Evolutionary conservation across 2,329 filamentous ascomycete genomes (phyloP).

Genomic region (Dothistroma pini): DNA sequence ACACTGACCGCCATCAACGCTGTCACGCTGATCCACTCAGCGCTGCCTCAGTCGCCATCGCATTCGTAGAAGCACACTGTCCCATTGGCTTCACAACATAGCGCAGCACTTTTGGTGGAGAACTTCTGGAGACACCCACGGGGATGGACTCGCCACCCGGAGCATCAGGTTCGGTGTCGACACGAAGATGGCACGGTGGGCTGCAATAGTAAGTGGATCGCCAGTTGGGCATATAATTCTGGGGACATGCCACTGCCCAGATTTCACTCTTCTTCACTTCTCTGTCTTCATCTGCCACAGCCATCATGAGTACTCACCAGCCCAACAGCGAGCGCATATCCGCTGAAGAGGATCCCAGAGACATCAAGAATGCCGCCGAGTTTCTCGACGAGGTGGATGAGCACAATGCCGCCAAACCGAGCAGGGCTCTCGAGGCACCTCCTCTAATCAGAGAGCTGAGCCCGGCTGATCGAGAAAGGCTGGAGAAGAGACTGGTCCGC

Average conservation of each 20-base stretch:
- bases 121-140: neutral
- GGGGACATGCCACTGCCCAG: neutral
- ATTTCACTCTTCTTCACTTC: neutral
- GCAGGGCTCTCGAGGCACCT: slow-evolving; percentile 16
- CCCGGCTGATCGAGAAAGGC: slow-evolving; percentile 14
- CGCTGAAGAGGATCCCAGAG: slow-evolving; percentile 9
- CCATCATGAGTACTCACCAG: slow-evolving; percentile 19
- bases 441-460: slow-evolving; percentile 17
- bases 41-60: neutral
- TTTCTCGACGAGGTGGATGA: slow-evolving; percentile 21
- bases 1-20: neutral
- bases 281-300: neutral
- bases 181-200: slow-evolving; percentile 17
- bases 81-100: neutral
- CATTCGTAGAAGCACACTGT: neutral
- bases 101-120: neutral
- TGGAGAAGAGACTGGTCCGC: slow-evolving; percentile 57
- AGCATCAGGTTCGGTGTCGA: slow-evolving; percentile 5
- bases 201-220: slow-evolving; percentile 19
- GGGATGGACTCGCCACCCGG: slow-evolving; percentile 15
- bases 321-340: slow-evolving; percentile 20
- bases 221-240: neutral
- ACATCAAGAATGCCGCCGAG: slow-evolving; percentile 17
- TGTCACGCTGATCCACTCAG: neutral
- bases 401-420: slow-evolving; percentile 12